Percentiles rank a stretch among this genome's conserved stretches.
Conservation (phyloP, 1,284 basidiomycete genomes). For the Rhodotorula sp. region DNA sequence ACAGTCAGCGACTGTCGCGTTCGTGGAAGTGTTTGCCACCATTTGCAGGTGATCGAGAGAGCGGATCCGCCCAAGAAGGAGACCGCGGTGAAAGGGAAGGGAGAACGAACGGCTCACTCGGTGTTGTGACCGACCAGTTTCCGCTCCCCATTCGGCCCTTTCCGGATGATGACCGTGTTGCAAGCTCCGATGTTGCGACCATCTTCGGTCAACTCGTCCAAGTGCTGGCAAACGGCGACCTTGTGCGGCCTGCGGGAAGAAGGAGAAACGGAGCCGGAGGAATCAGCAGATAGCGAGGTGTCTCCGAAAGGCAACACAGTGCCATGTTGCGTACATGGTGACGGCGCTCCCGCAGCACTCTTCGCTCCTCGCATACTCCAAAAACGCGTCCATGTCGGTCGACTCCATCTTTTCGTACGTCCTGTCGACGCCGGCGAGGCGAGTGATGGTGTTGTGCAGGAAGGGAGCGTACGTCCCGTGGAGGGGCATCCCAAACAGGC, state of each 20-base stretch:
- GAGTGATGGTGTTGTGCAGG: conserved; percentile 44
- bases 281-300: too few relatives aligned
- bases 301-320: too few relatives aligned
- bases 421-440: conserved; percentile 36
- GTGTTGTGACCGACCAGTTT: conserved; percentile 25
- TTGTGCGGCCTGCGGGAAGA: conserved; percentile 31
- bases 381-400: conserved; percentile 35
- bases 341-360: conserved; percentile 42
- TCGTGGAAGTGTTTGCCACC: conserved; percentile 30
- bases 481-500: conserved; percentile 33
- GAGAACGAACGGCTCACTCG: background rate
- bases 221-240: conserved; percentile 38
- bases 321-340: conserved; percentile 34
- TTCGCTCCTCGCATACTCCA: conserved; percentile 30
- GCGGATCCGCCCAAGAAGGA: background rate
- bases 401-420: conserved; percentile 39
- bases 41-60: background rate
- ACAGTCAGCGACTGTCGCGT: background rate
- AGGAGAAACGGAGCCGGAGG: background rate
- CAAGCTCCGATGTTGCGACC: conserved; percentile 40
- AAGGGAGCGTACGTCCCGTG: conserved; percentile 42
- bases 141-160: conserved; percentile 33
- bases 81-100: background rate
- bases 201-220: conserved; percentile 40
- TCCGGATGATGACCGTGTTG: conserved; percentile 40